Base-by-base conservation (phyloP, 2,329 filamentous ascomycete genomes). In the Fusarium domesticum region DNA sequence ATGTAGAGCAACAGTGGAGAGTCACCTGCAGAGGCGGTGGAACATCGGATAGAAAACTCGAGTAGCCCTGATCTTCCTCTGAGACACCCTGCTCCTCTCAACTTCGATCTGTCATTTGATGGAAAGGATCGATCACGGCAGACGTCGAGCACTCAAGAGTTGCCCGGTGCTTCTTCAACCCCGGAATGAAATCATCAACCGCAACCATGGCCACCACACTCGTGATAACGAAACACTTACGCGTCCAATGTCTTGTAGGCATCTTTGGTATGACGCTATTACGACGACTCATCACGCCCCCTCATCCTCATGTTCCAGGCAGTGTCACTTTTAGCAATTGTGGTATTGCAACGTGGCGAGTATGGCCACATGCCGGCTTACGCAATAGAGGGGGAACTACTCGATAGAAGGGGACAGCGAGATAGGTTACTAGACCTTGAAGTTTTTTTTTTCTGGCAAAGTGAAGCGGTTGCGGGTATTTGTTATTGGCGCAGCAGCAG, bases 1-100 rank as follows among this genome's bases (percentile, higher is more conserved):
- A 51, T 61, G 37, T 65, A 62, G 53, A 43, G 34, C 36, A 42
- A 43, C 28, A 37, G 37, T 41, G 35, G 33, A 37, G 35, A 25
- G 37, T 16, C 30, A 36, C 30, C 35, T 23, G 39, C 23, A 7
- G 23, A 23, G 19, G 36, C 18, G 23, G 17, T 18, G 18, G 35
- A 23, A 20, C 15, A 37, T 37, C 30, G 32, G 35, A 32, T 19
- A 32, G 31, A 7, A 3, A 39, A 37, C n/a, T 44, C 37, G 28
- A 38, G 32, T n/a, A 42, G 40, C 20, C 43, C 45, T 14, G 42
- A 45, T n/a, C 16, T 37, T 7, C 37, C 37, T 18, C 25, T 32
- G 10, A 35, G 10, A 16, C 34, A 17, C 17, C 28, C 40, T 30
- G 35, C 37, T 6, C 18, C 31, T 3, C 31, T 32, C 19, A 50